A percentile compares a stretch with the other conserved stretches of the same genome.
Evolutionary conservation across 75 land plant species (phyloP).

Genomic region (Larix kaempferi): DNA sequence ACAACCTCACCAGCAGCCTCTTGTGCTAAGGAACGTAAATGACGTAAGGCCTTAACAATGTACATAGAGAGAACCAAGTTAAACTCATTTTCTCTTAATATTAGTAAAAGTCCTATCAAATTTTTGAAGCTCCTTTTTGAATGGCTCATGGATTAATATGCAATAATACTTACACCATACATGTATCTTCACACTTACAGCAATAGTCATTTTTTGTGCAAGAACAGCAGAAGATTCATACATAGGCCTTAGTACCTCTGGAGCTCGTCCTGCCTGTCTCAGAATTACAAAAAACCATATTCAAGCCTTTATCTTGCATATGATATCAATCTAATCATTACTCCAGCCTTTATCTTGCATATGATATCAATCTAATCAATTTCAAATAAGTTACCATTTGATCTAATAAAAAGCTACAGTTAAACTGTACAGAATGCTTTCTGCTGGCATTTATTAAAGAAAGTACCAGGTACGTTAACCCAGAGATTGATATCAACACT

Average conservation of each 20-base stretch:
- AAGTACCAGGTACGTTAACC: neutral
- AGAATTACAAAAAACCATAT: neutral
- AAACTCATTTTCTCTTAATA: neutral
- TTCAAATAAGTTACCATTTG: neutral
- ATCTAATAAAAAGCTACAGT: neutral
- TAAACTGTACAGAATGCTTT: neutral
- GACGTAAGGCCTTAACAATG: slow-evolving; percentile 29
- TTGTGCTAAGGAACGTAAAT: slow-evolving; percentile 37
- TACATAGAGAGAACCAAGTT: neutral
- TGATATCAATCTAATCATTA: too few species aligned
- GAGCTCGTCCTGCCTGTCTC: slow-evolving; percentile 24
- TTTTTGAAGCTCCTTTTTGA: neutral
- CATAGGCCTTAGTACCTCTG: slow-evolving; percentile 43
- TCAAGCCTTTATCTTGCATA: neutral
- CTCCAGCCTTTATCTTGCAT: neutral
- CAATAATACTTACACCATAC: neutral
- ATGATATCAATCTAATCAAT: neutral
- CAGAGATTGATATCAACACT: neutral
- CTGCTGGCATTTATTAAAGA: neutral
- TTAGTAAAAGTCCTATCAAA: neutral
- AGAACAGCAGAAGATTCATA: slow-evolving; percentile 44
- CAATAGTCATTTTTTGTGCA: slow-evolving; percentile 41
- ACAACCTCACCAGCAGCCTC: slow-evolving; percentile 34
- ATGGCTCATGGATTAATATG: neutral
- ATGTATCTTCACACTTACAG: slow-evolving; percentile 11